Base-by-base conservation (phyloP, 805 yeast genomes). In the Kodamaea leandrae region DNA sequence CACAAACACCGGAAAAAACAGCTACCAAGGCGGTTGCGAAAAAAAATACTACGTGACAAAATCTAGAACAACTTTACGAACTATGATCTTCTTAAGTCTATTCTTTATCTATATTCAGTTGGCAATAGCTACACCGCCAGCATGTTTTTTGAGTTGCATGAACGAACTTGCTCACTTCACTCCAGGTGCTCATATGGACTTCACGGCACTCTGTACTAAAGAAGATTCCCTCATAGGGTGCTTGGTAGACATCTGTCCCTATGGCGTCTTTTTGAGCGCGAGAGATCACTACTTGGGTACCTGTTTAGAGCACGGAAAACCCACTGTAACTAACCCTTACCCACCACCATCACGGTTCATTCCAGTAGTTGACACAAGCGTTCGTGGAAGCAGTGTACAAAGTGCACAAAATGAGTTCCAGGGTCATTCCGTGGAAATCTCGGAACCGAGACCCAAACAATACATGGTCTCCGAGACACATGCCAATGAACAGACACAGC, bases 251-350 rank as follows among this genome's bases (percentile, higher is more conserved):
- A 59, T 68, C 26, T 74, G 79, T 48, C 73, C 75, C 2, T 62
- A 57, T 37, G 74, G 73, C 2, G 54, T 47, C 14, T 71, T 66
- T 45, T 63, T 63, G 43, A 58, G 71, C n/a, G 63, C 73, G 12
- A 57, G 77, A 53, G 78, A 74, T 46, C 79, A 74, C 51, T 74
- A 58, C 45, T 51, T 64, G 53, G 78, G 77, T 1, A 71, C 77
- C 3, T 74, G 79, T 41, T 47, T 66, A 39, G 78, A 72, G 52
- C 65, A 65, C 20, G 45, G 60, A 2, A 36, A 35, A 15, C 36
- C 42, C 25, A 39, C 40, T 9, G 17, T 17, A 13, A 24, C 39
- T 15, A 29, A 38, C 14, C 42, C 41, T 3, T 29, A 43, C 17
- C 46, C 46, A 3, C 43, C 46, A 5, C 34, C 36, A 10, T 20